Evolutionary conservation across 2,329 filamentous ascomycete genomes (phyloP).

Genomic region (Orbilia blumenaviensis): DNA sequence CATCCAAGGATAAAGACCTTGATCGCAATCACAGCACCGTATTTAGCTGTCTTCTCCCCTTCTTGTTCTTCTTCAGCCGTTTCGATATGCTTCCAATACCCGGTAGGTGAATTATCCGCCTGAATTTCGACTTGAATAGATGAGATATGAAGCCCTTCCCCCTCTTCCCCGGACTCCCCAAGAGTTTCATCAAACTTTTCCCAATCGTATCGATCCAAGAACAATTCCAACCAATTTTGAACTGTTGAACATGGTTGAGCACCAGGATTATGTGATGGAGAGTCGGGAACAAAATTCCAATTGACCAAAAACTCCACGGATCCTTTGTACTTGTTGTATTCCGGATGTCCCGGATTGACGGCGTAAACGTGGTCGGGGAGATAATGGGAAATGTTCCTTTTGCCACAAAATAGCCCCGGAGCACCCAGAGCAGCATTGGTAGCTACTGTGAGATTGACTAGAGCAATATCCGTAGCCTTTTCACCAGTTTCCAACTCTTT

Average conservation of each 20-base stretch:
- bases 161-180: background rate
- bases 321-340: background rate
- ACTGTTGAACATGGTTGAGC: background rate
- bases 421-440: background rate
- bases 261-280: background rate
- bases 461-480: background rate
- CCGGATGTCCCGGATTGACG: background rate
- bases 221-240: background rate
- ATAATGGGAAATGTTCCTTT: background rate
- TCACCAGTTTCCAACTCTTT: background rate
- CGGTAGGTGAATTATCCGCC: background rate
- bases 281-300: background rate
- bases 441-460: background rate
- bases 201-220: conserved; percentile 1
- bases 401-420: background rate
- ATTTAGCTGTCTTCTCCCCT: background rate
- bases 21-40: background rate
- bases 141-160: background rate
- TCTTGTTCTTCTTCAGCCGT: background rate
- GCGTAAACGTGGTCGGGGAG: background rate
- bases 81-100: background rate
- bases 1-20: background rate
- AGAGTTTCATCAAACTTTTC: background rate
- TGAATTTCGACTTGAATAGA: background rate
- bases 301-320: background rate